Evolutionary conservation across 345 rosid species (phyloP).

Genomic region (Hibiscus tridactylites): DNA sequence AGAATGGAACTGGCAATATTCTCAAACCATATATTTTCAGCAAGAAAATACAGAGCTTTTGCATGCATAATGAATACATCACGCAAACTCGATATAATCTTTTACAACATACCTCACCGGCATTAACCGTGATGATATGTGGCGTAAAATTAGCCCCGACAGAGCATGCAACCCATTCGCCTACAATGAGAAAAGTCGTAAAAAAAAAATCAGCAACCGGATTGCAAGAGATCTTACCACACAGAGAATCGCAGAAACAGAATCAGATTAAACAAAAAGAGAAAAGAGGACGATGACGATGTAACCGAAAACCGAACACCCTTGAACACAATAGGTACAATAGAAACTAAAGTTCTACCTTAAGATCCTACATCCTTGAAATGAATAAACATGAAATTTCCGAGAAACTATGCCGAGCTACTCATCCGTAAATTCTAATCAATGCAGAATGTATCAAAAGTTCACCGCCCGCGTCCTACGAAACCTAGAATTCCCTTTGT

Average conservation of each 20-base stretch:
- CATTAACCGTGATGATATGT: constrained; percentile 74
- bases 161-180: constrained; percentile 85
- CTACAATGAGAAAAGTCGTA: constrained; percentile 29
- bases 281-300: background rate
- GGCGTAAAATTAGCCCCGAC: constrained; percentile 94
- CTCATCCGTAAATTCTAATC: background rate
- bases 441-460: background rate
- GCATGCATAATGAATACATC: background rate
- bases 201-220: constrained; percentile 17
- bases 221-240: background rate
- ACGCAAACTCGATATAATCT: background rate
- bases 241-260: background rate
- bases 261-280: background rate
- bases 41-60: background rate
- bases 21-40: background rate
- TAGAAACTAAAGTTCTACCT: background rate
- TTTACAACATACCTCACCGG: constrained; percentile 70
- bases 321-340: background rate
- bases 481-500: background rate
- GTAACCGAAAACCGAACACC: background rate
- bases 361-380: background rate
- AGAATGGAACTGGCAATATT: background rate
- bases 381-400: no score
- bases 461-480: background rate
- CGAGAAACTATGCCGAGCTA: background rate